Base-by-base conservation (phyloP, 768 basidiomycete genomes). In the Hygrophorus pudorinus region DNA sequence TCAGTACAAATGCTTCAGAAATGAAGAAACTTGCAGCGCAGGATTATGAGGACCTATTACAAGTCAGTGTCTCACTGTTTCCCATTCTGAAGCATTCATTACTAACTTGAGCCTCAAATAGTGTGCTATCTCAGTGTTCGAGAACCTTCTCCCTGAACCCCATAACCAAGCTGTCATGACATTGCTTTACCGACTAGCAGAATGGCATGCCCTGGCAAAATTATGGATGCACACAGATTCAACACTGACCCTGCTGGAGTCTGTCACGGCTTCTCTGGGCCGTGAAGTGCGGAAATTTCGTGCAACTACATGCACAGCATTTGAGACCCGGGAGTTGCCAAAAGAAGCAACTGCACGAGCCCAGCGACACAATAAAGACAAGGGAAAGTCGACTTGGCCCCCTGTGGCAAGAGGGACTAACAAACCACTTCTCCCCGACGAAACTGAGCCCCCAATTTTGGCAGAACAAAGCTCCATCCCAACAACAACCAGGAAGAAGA, bases 61-160 rank as follows among this genome's bases (percentile, higher is more conserved):
- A n/a, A n/a, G 71, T 64, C 39, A 65, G 71, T 39, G 68, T 72
- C 33, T 47, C 70, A 0, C 52, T 72, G n/a, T n/a, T n/a, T n/a
- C n/a, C n/a, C n/a, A n/a, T n/a, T n/a, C n/a, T 0, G 68, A 72
- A 60, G 71, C 64, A 41, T 14, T 53, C 39, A 7, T 6, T 12
- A 21, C 28, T 20, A 44, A n/a, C 27, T 17, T 28, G 20, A 18
- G 3, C 5, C 29, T n/a, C 5, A 44, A 12, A 28, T 20, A 65
- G 64, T 66, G 64, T 40, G 32, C 50, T 1, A 56, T 63, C 9
- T 59, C 65, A 2, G 63, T 50, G 0, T 57, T 70, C 21, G 64
- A 71, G 5, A 65, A 60, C 2, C 56, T 73, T 0, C 48, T 72
- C 0, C 59, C 56, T 1, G 43, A 53, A 6, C 38, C 45, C 1